Percentiles rank a stretch among this genome's conserved stretches.
These are phyloP conservation scores for Nakaseomyces sp. DNA, from an alignment of 1,139 yeast genomes.

Conservation along the genomic window DNA sequence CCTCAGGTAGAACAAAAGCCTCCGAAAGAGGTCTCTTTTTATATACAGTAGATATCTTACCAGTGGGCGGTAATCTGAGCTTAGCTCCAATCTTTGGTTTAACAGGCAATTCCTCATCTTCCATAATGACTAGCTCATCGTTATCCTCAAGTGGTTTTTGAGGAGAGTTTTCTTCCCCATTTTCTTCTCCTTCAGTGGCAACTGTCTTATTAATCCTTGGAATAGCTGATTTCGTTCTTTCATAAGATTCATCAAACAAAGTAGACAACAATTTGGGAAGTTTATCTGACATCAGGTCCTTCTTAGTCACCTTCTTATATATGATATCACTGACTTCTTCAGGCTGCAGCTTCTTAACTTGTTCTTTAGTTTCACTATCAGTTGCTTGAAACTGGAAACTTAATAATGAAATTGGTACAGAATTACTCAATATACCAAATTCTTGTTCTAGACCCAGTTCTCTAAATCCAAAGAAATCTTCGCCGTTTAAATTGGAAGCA, in stretches of 20 bases:
- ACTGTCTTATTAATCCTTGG: constrained; percentile 34
- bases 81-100: constrained; percentile 63
- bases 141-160: constrained; percentile 11
- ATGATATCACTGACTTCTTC: constrained; percentile 53
- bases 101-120: constrained; percentile 68
- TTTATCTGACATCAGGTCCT: constrained; percentile 49
- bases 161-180: constrained; percentile 29
- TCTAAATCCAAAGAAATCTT: constrained; percentile 93
- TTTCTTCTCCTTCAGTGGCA: constrained; percentile 20
- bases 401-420: constrained; percentile 81
- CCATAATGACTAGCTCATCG: constrained; percentile 41
- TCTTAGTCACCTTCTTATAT: constrained; percentile 41
- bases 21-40: constrained; percentile 54
- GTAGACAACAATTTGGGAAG: constrained; percentile 40
- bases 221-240: constrained; percentile 45
- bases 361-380: constrained; percentile 40
- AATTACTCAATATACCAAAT: constrained; percentile 72
- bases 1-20: constrained; percentile 42
- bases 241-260: constrained; percentile 44
- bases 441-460: constrained; percentile 92
- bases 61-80: constrained; percentile 88
- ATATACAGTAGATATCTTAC: constrained; percentile 57
- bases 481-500: constrained; percentile 76
- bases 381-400: constrained; percentile 59
- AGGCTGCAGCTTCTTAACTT: constrained; percentile 44